Evolutionary conservation across 306 rosid species (phyloP).

Genomic region (Cicer cuneatum): DNA sequence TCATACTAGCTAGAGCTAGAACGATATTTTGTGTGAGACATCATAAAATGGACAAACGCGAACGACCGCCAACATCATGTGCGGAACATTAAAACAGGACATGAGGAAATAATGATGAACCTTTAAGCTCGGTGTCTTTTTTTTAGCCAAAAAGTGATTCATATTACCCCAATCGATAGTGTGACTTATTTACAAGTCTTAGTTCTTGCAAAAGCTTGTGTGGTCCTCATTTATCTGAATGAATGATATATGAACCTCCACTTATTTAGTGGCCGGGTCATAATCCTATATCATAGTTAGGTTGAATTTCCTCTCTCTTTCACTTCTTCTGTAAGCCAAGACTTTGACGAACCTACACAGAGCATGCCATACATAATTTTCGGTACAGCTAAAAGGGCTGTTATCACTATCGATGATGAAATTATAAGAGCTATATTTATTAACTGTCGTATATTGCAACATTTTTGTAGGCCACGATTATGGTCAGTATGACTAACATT

Average conservation of each 20-base stretch:
- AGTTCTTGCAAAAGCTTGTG: background rate
- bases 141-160: background rate
- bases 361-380: background rate
- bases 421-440: too few species aligned
- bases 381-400: background rate
- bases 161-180: background rate
- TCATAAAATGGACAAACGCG: background rate
- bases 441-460: too few species aligned
- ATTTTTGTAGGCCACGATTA: too few species aligned
- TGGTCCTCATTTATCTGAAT: slow-evolving; percentile 11
- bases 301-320: background rate
- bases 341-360: background rate
- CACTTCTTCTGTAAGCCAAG: background rate
- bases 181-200: slow-evolving; percentile 17
- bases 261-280: slow-evolving; percentile 3
- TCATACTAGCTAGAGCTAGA: background rate
- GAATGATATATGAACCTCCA: slow-evolving; percentile 8
- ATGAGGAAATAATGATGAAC: background rate
- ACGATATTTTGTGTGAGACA: slow-evolving; percentile 29
- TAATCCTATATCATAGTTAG: background rate
- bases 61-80: slow-evolving; percentile 18
- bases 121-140: slow-evolving; percentile 2
- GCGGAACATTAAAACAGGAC: background rate
- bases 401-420: too few species aligned
- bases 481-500: too few species aligned